A percentile compares a stretch with the other conserved stretches of the same genome.
Evolutionary conservation across 768 basidiomycete species (phyloP).

Genomic region (Mycena maculata): DNA sequence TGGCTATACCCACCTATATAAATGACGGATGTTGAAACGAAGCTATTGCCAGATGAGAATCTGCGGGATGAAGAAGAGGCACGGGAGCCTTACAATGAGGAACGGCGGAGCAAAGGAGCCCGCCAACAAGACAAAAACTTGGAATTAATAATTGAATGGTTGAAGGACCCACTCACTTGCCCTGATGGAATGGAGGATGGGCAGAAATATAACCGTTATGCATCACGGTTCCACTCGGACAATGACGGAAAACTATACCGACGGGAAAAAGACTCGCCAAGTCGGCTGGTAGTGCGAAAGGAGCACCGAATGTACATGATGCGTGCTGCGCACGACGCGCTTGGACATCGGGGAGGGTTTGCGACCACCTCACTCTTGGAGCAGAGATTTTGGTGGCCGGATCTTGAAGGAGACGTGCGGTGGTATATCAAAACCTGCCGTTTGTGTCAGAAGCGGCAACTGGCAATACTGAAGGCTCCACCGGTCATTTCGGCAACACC

Average conservation of each 20-base stretch:
- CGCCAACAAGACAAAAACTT: constrained; percentile 2
- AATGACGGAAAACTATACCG: constrained; percentile 10
- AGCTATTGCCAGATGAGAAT: constrained; percentile 6
- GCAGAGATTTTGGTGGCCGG: constrained; percentile 39
- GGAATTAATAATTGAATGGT: not conserved
- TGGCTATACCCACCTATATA: constrained; percentile 16
- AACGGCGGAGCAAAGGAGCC: constrained; percentile 4
- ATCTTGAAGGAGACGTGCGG: constrained; percentile 39
- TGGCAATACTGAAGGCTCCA: constrained; percentile 39
- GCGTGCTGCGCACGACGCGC: constrained; percentile 30
- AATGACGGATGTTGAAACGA: not conserved
- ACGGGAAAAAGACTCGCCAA: not conserved
- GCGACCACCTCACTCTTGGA: constrained; percentile 11
- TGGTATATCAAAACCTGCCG: constrained; percentile 49
- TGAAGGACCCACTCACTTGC: not conserved
- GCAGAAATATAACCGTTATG: not conserved
- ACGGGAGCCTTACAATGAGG: constrained; percentile 21
- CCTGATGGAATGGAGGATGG: not conserved
- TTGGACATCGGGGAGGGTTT: constrained; percentile 33
- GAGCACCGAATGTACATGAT: constrained; percentile 25
- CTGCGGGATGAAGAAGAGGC: constrained; percentile 1
- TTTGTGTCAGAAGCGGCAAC: constrained; percentile 43
- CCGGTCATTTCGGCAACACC: constrained; percentile 40
- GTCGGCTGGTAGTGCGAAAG: constrained; percentile 11
- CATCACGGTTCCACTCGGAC: not conserved